phyloP scores from a whole-genome alignment of 768 basidiomycete genomes.

The Podaxis sp. region DNA sequence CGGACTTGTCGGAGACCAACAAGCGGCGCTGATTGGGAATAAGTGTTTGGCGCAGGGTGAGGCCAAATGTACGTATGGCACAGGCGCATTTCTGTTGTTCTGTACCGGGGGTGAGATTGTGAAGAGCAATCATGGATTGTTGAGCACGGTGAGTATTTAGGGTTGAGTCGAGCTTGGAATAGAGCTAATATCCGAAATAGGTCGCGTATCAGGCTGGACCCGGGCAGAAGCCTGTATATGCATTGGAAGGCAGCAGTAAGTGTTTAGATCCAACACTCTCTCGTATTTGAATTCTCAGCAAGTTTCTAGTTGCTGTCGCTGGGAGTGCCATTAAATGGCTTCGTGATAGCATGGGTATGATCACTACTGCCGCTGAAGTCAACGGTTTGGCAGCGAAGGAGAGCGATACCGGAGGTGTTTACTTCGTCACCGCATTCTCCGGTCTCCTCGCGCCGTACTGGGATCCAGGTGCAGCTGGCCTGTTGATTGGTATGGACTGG shows the following conservation, averaged over 20 bases:
- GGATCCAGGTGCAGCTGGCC: conserved; percentile 89
- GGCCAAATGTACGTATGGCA: conserved; percentile 98
- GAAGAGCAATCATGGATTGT: conserved; percentile 78
- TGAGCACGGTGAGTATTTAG: conserved; percentile 71
- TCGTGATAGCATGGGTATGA: conserved; percentile 85
- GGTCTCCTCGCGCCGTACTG: conserved; percentile 97
- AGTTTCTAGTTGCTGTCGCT: conserved; percentile 75
- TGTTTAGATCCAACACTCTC: conserved; percentile 12
- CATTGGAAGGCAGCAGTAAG: conserved; percentile 92
- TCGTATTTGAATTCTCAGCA: conserved; percentile 5
- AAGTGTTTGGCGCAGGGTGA: conserved; percentile 90
- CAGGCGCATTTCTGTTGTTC: conserved; percentile 95
- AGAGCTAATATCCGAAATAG: conserved; percentile 32
- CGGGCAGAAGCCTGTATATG: conserved; percentile 78
- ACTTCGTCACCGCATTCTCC: conserved; percentile 96
- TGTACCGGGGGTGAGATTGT: conserved; percentile 89
- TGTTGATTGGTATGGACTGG: conserved; percentile 66
- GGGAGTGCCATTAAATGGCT: conserved; percentile 97
- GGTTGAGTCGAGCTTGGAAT: background rate
- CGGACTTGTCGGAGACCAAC: conserved; percentile 97
- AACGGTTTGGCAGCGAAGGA: conserved; percentile 81
- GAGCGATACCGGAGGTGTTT: conserved; percentile 81
- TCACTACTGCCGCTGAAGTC: conserved; percentile 77
- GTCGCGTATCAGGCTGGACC: conserved; percentile 89
- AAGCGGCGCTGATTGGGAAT: conserved; percentile 94